These are phyloP conservation scores for Salvia rosmarinus DNA, from an alignment of 257 asterid species.

Conservation along the genomic window DNA sequence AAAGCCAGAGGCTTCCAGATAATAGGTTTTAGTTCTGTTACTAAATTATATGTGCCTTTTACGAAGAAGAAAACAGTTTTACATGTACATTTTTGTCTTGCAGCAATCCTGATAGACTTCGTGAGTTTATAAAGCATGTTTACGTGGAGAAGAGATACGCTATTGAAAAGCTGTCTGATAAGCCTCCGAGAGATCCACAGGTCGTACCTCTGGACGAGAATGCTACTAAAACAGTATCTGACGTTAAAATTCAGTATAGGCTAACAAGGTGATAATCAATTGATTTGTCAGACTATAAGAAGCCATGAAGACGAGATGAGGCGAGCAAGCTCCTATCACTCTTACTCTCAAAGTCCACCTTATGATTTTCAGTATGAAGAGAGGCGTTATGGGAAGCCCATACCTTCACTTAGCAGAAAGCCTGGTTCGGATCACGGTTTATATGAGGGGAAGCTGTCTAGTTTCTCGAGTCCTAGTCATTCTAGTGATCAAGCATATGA, in stretches of 20 bases:
- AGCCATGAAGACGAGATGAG: constrained; percentile 64
- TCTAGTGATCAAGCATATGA: constrained; percentile 56
- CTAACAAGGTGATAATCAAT: too few relatives aligned
- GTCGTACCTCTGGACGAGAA: constrained; percentile 42
- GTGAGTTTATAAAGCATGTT: constrained; percentile 71
- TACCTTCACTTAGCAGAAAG: constrained; percentile 63
- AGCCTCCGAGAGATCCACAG: constrained; percentile 80
- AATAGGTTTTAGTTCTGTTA: constrained; percentile 55
- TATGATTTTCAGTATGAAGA: constrained; percentile 92
- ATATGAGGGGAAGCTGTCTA: constrained; percentile 64
- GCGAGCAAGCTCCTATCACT: constrained; percentile 87
- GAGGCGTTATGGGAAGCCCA: constrained; percentile 73
- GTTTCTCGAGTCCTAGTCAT: constrained; percentile 73
- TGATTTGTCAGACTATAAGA: constrained; percentile 54
- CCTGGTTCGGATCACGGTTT: constrained; percentile 83
- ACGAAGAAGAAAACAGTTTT: constrained; percentile 1
- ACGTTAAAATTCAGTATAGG: constrained; percentile 27
- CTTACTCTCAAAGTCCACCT: constrained; percentile 90
- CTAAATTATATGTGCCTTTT: constrained; percentile 8
- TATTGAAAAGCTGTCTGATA: constrained; percentile 53
- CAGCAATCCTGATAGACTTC: constrained; percentile 78
- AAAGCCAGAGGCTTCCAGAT: constrained; percentile 69
- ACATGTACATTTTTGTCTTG: constrained; percentile 29
- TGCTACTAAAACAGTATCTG: constrained; percentile 22
- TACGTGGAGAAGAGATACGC: constrained; percentile 62